A percentile compares a stretch with the other conserved stretches of the same genome.
These are phyloP conservation scores for Saccharomyces paradoxus DNA, from an alignment of 805 yeast species.

Conservation along the genomic window DNA sequence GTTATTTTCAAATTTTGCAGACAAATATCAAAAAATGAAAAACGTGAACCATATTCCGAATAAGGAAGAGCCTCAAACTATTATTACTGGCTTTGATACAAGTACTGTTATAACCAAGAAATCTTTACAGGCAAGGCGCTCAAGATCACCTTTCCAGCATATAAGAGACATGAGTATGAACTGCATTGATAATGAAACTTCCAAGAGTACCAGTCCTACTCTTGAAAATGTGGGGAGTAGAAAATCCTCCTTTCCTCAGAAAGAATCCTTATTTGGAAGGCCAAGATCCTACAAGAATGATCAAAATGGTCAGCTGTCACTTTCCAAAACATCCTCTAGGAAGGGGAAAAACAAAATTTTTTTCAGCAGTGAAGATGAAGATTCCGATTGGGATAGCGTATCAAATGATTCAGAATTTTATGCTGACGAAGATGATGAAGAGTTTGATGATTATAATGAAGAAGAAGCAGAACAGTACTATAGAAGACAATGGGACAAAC, in stretches of 20 bases:
- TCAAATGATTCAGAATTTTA: conserved; percentile 22
- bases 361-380: conserved; percentile 30
- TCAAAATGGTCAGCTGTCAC: background rate
- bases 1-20: background rate
- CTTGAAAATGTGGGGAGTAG: background rate
- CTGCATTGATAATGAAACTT: background rate
- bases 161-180: background rate
- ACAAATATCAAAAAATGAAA: conserved; percentile 1
- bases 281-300: conserved; percentile 3
- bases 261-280: conserved; percentile 12
- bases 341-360: conserved; percentile 17
- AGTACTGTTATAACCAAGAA: conserved; percentile 14
- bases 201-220: background rate
- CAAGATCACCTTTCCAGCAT: background rate
- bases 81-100: conserved; percentile 23
- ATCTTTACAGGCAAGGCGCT: conserved; percentile 5
- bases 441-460: conserved; percentile 18
- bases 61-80: conserved; percentile 15
- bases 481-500: conserved; percentile 27
- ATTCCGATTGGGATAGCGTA: conserved; percentile 28
- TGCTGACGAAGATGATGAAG: conserved; percentile 20
- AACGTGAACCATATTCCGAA: background rate
- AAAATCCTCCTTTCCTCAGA: background rate
- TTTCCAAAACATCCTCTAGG: background rate
- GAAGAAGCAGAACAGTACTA: conserved; percentile 28